These are phyloP conservation scores for Tricholoma matsutake DNA, from an alignment of 768 basidiomycete genomes.

Conservation along the genomic window DNA sequence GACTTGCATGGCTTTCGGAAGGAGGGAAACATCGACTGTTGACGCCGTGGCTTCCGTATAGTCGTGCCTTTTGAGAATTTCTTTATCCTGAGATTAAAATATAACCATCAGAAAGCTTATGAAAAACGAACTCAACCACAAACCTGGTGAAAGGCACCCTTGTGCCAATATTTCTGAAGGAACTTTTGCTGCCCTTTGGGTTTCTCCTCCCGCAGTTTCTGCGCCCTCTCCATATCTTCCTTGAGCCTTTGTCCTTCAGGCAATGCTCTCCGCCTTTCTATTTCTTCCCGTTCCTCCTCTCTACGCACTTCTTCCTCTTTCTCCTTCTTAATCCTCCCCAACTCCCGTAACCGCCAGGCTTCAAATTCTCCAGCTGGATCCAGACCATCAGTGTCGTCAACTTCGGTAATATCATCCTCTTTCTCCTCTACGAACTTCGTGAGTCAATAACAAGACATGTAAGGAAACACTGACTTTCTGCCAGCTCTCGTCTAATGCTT, in stretches of 20 bases:
- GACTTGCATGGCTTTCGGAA: slow-evolving; percentile 97
- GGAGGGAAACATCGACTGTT: slow-evolving; percentile 79
- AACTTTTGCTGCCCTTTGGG: slow-evolving; percentile 91
- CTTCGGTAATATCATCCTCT: slow-evolving; percentile 75
- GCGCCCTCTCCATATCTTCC: slow-evolving; percentile 87
- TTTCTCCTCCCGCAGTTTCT: slow-evolving; percentile 81
- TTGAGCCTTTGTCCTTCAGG: slow-evolving; percentile 91
- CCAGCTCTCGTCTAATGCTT: slow-evolving; percentile 86
- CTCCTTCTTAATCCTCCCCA: slow-evolving; percentile 91
- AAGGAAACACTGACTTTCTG: slow-evolving; percentile 66
- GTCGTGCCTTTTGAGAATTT: slow-evolving; percentile 80
- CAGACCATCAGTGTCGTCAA: slow-evolving; percentile 93
- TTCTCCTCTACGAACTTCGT: slow-evolving; percentile 69
- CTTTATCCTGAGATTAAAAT: slow-evolving; percentile 57
- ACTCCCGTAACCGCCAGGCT: slow-evolving; percentile 91
- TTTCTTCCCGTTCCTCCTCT: slow-evolving; percentile 85
- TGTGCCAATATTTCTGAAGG: slow-evolving; percentile 98
- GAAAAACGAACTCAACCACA: slow-evolving; percentile 4
- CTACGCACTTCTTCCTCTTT: slow-evolving; percentile 81
- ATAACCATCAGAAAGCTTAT: neutral
- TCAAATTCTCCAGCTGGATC: slow-evolving; percentile 92
- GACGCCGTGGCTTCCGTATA: slow-evolving; percentile 89
- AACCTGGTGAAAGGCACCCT: slow-evolving; percentile 98
- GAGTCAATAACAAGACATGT: neutral
- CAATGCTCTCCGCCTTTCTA: slow-evolving; percentile 86